Base-by-base conservation (phyloP, 1,139 yeast species). In the Lodderomyces oxycetoniae region DNA sequence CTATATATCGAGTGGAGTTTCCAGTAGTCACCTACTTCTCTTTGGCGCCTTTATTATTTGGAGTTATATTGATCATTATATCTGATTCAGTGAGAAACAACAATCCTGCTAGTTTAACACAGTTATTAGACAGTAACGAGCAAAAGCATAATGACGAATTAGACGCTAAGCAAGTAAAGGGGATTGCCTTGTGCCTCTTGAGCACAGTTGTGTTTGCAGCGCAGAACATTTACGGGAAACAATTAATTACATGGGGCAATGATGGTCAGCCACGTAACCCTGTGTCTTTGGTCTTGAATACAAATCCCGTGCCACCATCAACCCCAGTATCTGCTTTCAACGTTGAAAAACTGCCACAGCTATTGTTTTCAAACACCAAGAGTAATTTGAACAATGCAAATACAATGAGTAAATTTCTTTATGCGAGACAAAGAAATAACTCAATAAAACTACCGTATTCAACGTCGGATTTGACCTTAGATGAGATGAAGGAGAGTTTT, bases 221-320 rank as follows among this genome's bases (percentile, higher is more conserved):
- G 5, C 70, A 64, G 38, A 64, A 63, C 38, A 63, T 65, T 7
- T 64, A 65, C 40, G 69, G 68, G n/a, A 64, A 65, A 38, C 63
- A 58, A 39, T 47, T 65, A 29, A 55, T 65, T 32, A 65, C 67
- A 1, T 61, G 67, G 66, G 60, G 55, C 28, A 22, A 19, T 9
- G 46, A 42, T 17, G 35, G 43, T 1, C 32, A n/a, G 5, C 14
- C 31, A 4, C 35, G 41, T 14, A 48, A 48, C 28, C 61, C 65
- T 1, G 55, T 60, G 0, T 48, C 58, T 7, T 46, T 63, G 33
- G 67, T 56, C 3, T 47, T 62, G 28, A 56, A 53, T 32, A 50
- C 60, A 5, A 50, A 48, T n/a, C 29, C 43, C 20, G 40, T 46
- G 28, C 38, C 49, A 19, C 53, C 50, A 7, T 39, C 40, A 7